These are phyloP conservation scores for Raffaelea ambrosiae DNA, from an alignment of 2,329 filamentous ascomycete genomes.

Conservation along the genomic window DNA sequence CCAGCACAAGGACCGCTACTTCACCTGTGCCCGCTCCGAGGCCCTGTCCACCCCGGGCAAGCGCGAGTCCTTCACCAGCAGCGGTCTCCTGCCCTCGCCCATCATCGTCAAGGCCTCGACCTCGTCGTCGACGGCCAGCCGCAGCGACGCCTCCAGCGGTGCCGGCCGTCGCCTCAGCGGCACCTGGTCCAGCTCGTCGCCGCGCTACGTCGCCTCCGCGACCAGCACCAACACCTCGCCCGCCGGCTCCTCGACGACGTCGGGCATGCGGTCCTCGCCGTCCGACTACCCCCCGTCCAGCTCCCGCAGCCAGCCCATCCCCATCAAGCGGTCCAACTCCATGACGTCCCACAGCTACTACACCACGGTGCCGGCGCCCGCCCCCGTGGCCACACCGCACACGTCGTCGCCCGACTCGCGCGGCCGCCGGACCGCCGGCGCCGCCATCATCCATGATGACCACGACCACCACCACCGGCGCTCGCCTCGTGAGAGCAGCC, in stretches of 20 bases:
- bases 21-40: conserved; percentile 6
- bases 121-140: neutral
- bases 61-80: neutral
- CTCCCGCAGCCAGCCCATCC: conserved; percentile 10
- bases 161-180: neutral
- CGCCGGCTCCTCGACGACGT: conserved; percentile 3
- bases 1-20: conserved; percentile 8
- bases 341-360: conserved; percentile 15
- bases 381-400: neutral
- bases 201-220: conserved; percentile 3
- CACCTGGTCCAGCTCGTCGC: neutral
- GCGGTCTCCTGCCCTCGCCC: neutral
- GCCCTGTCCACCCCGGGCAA: conserved; percentile 4
- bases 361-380: neutral
- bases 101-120: neutral
- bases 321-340: conserved; percentile 17
- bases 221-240: conserved; percentile 8
- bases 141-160: conserved; percentile 5
- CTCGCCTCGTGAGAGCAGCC: no score
- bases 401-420: conserved; percentile 9
- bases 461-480: no score
- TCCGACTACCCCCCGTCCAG: conserved; percentile 4
- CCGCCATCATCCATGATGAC: conserved; percentile 15
- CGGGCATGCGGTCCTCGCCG: conserved; percentile 1
- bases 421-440: conserved; percentile 15